Percentiles rank a stretch among this genome's conserved stretches.
Conservation (phyloP, 2,329 filamentous ascomycete species). For the Hyphodiscus sp. region DNA sequence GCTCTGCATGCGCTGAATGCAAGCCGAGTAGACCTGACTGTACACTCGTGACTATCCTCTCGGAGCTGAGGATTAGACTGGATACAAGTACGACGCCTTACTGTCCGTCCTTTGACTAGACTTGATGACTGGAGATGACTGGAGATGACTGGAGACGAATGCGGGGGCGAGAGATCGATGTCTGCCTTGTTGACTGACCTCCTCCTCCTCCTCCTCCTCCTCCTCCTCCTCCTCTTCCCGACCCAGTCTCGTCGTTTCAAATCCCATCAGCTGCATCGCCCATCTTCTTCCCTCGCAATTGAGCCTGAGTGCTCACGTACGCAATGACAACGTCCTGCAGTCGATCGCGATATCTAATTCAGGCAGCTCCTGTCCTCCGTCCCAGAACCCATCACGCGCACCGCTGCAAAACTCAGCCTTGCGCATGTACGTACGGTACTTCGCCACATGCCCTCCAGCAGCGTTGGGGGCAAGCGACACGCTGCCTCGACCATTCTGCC, state of each 20-base stretch:
- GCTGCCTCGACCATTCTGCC: neutral
- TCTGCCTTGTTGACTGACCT: neutral
- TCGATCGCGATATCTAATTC: neutral
- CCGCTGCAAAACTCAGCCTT: conserved; percentile 1
- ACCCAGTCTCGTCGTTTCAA: neutral
- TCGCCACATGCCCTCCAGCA: neutral
- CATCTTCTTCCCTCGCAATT: neutral
- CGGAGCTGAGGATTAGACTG: neutral
- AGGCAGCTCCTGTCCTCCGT: neutral
- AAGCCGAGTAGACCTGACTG: neutral
- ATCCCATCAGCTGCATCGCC: neutral
- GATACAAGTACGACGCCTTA: neutral
- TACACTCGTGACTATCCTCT: neutral
- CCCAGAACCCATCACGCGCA: neutral
- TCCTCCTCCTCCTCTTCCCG: neutral
- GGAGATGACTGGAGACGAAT: neutral
- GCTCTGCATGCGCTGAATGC: neutral
- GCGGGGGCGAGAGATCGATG: neutral
- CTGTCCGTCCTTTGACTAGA: neutral
- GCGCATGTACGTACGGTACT: neutral
- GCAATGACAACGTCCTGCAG: neutral
- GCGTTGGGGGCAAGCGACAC: conserved; percentile 1
- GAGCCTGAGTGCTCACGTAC: neutral
- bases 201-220: too few relatives aligned
- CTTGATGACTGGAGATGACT: neutral